Conservation (phyloP, 2,329 filamentous ascomycete species). For the Orbilia oligospora region DNA sequence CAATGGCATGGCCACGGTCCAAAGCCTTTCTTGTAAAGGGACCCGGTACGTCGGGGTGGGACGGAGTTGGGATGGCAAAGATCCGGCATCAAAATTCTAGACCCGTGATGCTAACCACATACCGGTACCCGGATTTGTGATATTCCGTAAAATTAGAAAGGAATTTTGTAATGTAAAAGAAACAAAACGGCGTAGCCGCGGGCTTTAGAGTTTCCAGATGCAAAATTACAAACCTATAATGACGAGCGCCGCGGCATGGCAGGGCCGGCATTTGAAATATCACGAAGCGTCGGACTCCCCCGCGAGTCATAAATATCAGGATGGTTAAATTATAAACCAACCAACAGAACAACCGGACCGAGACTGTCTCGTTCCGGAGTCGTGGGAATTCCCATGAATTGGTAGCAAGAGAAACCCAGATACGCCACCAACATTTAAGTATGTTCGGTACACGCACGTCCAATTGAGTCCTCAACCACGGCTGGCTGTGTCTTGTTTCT, state of each 20-base stretch:
- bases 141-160: not conserved
- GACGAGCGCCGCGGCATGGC: not conserved
- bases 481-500: slow-evolving; percentile 22
- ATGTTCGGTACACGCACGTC: no score
- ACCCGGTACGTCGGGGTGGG: not conserved
- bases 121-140: slow-evolving; percentile 1
- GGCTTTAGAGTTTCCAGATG: no score
- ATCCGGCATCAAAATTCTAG: not conserved
- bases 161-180: not conserved
- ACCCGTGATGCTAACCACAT: not conserved
- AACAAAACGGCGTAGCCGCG: not conserved
- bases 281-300: not conserved
- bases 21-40: not conserved
- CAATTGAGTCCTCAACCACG: not conserved
- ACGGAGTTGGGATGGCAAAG: slow-evolving; percentile 1
- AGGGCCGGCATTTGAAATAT: not conserved
- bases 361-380: slow-evolving; percentile 23
- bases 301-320: not conserved
- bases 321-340: no score
- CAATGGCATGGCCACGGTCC: not conserved
- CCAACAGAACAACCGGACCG: slow-evolving; percentile 9
- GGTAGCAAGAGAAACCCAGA: not conserved
- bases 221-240: no score
- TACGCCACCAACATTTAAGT: not conserved
- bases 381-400: slow-evolving; percentile 8